These are phyloP conservation scores for Penicillium sp. DNA, from an alignment of 2,329 filamentous ascomycete genomes.

Conservation along the genomic window DNA sequence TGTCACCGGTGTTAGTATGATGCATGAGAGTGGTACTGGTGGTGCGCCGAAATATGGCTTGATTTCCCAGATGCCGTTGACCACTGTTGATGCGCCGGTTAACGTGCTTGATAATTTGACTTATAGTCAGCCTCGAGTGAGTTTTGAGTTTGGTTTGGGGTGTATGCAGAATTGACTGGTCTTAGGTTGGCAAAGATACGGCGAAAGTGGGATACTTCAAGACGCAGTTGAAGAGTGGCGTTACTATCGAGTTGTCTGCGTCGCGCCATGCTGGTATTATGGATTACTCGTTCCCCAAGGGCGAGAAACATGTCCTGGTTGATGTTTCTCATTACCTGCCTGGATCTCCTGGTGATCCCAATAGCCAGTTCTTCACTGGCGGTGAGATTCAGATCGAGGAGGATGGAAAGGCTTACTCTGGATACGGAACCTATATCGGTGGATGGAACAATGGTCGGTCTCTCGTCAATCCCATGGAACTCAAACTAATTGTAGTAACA, in stretches of 20 bases:
- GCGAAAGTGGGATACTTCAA: constrained; percentile 62
- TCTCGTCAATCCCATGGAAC: background rate
- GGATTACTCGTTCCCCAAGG: constrained; percentile 56
- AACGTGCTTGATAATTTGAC: constrained; percentile 42
- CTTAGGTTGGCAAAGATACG: constrained; percentile 45
- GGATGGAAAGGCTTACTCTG: constrained; percentile 41
- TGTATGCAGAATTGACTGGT: background rate
- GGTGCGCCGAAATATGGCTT: constrained; percentile 41
- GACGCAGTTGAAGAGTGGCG: constrained; percentile 54
- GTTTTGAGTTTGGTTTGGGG: background rate
- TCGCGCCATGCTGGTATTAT: constrained; percentile 62
- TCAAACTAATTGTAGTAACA: constrained; percentile 20
- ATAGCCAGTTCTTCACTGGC: constrained; percentile 43
- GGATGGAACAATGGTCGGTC: constrained; percentile 43
- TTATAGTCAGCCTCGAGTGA: constrained; percentile 56
- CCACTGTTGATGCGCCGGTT: constrained; percentile 35
- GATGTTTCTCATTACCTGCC: constrained; percentile 54
- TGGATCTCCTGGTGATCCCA: constrained; percentile 37
- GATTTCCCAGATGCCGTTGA: constrained; percentile 36
- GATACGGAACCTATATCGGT: constrained; percentile 47
- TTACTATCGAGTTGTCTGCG: constrained; percentile 61
- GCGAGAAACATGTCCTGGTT: constrained; percentile 57
- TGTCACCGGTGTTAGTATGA: constrained; percentile 48
- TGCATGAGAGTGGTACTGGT: constrained; percentile 50
- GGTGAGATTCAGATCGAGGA: constrained; percentile 39